Percentiles rank a stretch among this genome's conserved stretches.
Conservation (phyloP, 495 filamentous ascomycete species). For the Neurospora sp. region DNA sequence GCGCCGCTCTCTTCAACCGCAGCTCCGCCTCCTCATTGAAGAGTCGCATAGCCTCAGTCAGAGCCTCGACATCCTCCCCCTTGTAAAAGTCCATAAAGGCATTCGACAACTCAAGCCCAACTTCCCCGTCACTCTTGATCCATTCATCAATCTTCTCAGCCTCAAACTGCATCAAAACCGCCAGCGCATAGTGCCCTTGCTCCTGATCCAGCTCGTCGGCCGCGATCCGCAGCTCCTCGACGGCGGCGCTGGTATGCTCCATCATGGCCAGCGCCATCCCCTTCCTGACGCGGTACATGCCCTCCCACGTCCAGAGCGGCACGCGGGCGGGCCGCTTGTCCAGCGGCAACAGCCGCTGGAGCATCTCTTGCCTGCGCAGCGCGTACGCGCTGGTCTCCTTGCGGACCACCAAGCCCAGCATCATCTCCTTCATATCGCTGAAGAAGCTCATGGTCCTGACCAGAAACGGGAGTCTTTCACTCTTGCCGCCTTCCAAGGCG, state of each 20-base stretch:
- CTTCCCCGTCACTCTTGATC: not conserved
- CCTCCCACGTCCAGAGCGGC: conserved; percentile 25
- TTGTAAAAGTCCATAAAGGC: not conserved
- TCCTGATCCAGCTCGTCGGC: conserved; percentile 21
- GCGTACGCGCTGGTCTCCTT: not conserved
- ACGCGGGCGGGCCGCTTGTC: not conserved
- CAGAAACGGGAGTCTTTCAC: not conserved
- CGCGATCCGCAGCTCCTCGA: conserved; percentile 10
- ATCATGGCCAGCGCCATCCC: conserved; percentile 13
- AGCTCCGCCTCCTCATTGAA: not conserved
- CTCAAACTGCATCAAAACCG: conserved; percentile 11
- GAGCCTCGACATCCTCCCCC: not conserved
- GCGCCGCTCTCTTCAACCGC: not conserved
- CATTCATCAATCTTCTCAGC: conserved; percentile 10
- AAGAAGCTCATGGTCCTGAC: not conserved
- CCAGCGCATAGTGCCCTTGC: conserved; percentile 14
- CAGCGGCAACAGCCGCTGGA: not conserved
- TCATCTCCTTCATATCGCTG: not conserved
- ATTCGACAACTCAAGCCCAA: not conserved
- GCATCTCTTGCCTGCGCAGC: not conserved
- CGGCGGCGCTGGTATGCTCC: conserved; percentile 11
- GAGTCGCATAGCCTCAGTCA: not conserved
- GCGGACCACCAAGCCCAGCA: not conserved
- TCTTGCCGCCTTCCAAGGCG: not conserved
- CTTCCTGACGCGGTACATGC: conserved; percentile 14